These are phyloP conservation scores for Prunus mume DNA, from an alignment of 306 rosid genomes.

Conservation along the genomic window DNA sequence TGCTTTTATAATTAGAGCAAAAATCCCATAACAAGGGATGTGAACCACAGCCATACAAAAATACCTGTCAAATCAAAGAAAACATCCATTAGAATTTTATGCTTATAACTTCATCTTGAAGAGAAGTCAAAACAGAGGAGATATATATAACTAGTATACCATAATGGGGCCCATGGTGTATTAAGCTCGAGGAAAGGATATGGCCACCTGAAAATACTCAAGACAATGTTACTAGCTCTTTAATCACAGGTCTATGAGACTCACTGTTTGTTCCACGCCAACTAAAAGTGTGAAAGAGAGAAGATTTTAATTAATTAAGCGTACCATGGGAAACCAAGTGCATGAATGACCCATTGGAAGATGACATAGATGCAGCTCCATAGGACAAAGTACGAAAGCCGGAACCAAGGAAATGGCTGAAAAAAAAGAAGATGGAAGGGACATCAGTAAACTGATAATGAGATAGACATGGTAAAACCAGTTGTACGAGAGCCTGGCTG, in stretches of 20 bases:
- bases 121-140: not conserved
- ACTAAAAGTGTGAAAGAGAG: not conserved
- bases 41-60: constrained; percentile 57
- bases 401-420: constrained; percentile 83
- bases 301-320: not conserved
- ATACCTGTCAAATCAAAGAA: constrained; percentile 50
- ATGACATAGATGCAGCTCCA: constrained; percentile 63
- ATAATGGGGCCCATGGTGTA: constrained; percentile 71
- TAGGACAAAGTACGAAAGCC: constrained; percentile 66
- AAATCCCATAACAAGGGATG: constrained; percentile 72
- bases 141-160: constrained; percentile 42
- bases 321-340: constrained; percentile 48
- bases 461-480: constrained; percentile 3
- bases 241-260: not conserved
- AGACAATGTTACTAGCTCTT: constrained; percentile 11
- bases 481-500: not conserved
- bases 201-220: constrained; percentile 55
- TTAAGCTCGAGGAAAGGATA: constrained; percentile 82
- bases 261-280: not conserved
- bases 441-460: not conserved
- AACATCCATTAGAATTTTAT: constrained; percentile 1
- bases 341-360: constrained; percentile 74
- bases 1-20: constrained; percentile 52
- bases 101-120: not conserved
- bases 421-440: constrained; percentile 18